phyloP scores from a whole-genome alignment of 805 yeast species.

The Ogataea trehalophila region DNA sequence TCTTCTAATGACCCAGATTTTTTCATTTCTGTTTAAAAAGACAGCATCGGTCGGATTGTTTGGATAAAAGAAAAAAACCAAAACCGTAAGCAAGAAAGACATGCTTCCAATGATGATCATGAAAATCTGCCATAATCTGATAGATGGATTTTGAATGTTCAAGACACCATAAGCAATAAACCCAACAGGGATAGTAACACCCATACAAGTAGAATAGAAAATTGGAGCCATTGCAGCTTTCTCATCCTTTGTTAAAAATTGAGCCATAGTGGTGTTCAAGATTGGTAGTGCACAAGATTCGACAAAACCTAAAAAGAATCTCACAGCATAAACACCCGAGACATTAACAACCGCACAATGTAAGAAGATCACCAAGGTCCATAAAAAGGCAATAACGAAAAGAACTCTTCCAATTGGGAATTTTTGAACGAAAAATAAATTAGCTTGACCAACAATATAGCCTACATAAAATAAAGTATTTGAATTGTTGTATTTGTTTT shows the following conservation, averaged over 20 bases:
- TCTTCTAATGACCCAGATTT: conserved; percentile 44
- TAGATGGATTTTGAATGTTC: conserved; percentile 21
- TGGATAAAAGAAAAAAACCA: conserved; percentile 43
- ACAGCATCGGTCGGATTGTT: conserved; percentile 50
- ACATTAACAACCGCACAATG: conserved; percentile 40
- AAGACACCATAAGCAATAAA: conserved; percentile 35
- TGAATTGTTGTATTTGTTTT: conserved; percentile 37
- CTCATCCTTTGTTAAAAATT: conserved; percentile 41
- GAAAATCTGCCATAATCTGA: conserved; percentile 47
- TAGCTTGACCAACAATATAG: conserved; percentile 39
- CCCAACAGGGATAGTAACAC: conserved; percentile 40
- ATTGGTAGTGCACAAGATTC: conserved; percentile 42
- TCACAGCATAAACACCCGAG: conserved; percentile 40
- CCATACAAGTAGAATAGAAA: conserved; percentile 48
- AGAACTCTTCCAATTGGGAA: conserved; percentile 38
- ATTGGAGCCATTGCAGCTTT: conserved; percentile 49
- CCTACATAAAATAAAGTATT: conserved; percentile 47
- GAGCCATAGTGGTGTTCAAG: conserved; percentile 43
- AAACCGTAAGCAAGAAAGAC: conserved; percentile 37
- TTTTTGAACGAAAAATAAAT: conserved; percentile 39
- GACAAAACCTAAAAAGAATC: conserved; percentile 49
- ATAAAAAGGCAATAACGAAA: conserved; percentile 29
- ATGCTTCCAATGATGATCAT: conserved; percentile 53
- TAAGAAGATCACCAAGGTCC: conserved; percentile 40
- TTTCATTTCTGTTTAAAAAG: conserved; percentile 45